Percentiles rank a stretch among this genome's conserved stretches.
These are phyloP conservation scores for Gaertneriomyces semiglobifer DNA, from an alignment of 192 early-diverging fungal species.

Conservation along the genomic window DNA sequence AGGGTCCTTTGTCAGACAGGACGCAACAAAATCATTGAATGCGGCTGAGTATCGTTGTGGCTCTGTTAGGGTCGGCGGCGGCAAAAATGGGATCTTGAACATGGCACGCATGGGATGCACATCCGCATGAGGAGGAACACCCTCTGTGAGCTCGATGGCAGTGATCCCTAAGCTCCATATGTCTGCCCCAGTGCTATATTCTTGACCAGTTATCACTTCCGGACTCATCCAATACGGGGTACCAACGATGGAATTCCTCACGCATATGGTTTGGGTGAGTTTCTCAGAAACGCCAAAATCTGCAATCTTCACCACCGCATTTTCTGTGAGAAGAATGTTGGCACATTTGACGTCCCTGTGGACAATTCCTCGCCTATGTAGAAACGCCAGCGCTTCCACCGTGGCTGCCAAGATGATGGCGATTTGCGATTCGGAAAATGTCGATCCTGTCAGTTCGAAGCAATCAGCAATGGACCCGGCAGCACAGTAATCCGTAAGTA, in stretches of 20 bases:
- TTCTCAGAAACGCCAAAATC: conserved; percentile 43
- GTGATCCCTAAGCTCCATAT: conserved; percentile 61
- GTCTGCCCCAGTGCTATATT: conserved; percentile 50
- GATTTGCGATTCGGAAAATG: conserved; percentile 36
- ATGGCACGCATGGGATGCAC: conserved; percentile 49
- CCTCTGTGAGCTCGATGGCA: conserved; percentile 58
- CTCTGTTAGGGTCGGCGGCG: conserved; percentile 37
- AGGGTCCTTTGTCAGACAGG: conserved; percentile 41
- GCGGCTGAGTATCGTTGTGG: conserved; percentile 2
- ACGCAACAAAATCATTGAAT: conserved; percentile 40
- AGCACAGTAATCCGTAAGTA: conserved; percentile 45
- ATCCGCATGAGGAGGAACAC: conserved; percentile 50
- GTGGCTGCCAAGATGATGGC: conserved; percentile 36
- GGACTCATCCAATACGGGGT: conserved; percentile 46
- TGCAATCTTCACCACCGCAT: conserved; percentile 23
- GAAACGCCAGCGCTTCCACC: conserved; percentile 39
- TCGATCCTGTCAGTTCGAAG: conserved; percentile 29
- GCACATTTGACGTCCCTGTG: conserved; percentile 46
- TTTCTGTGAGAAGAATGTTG: conserved; percentile 36
- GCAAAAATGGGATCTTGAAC: conserved; percentile 47
- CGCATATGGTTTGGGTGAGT: conserved; percentile 33
- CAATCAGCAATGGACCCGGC: conserved; percentile 46
- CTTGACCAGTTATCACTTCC: conserved; percentile 50
- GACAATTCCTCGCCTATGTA: conserved; percentile 38
- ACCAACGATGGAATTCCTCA: conserved; percentile 32